These are phyloP conservation scores for Solanum commersonii DNA, from an alignment of 257 asterid genomes.

Conservation along the genomic window DNA sequence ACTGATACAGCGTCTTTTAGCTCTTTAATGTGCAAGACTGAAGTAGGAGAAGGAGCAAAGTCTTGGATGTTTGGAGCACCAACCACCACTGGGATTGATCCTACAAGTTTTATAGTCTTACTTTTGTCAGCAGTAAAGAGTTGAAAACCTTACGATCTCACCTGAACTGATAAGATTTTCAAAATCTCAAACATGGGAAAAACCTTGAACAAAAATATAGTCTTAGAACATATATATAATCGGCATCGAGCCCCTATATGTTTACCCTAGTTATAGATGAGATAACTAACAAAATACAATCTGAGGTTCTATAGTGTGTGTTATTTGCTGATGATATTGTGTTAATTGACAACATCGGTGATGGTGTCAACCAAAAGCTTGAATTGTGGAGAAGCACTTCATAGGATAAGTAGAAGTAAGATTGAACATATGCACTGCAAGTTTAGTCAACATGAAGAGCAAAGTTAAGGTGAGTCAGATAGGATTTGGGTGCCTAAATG, in stretches of 20 bases:
- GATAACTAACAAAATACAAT: neutral
- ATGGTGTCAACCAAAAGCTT: neutral
- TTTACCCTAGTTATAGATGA: neutral
- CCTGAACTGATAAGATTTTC: neutral
- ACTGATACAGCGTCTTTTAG: slow-evolving; percentile 50
- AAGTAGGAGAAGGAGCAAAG: slow-evolving; percentile 68
- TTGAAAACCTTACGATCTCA: neutral
- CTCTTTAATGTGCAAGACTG: slow-evolving; percentile 72
- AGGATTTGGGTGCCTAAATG: neutral
- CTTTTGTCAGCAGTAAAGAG: neutral
- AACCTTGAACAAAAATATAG: neutral
- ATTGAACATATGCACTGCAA: neutral
- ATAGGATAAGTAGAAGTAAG: neutral
- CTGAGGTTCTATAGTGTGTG: neutral
- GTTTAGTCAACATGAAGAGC: neutral
- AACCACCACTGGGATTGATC: slow-evolving; percentile 81
- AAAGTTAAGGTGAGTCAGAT: neutral
- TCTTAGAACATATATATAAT: neutral
- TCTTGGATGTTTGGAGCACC: slow-evolving; percentile 97
- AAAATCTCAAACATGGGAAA: neutral
- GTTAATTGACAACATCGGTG: neutral
- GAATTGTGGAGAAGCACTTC: neutral
- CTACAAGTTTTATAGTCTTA: slow-evolving; percentile 20
- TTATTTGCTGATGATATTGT: neutral
- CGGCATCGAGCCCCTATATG: neutral